Base-by-base conservation (phyloP, 257 asterid genomes). In the Nicotiana tomentosiformis region DNA sequence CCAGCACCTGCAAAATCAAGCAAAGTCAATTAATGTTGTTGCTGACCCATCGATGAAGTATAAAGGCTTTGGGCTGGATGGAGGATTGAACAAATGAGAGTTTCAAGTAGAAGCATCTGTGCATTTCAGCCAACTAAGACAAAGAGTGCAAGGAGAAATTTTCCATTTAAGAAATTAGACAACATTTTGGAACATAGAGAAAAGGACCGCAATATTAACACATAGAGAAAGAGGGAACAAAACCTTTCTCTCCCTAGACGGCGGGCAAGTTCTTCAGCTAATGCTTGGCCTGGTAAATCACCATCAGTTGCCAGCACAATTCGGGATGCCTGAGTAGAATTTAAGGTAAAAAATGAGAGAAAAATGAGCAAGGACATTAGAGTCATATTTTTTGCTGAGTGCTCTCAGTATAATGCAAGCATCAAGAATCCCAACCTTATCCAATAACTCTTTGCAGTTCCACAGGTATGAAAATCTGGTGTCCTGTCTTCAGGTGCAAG, bases 211-310 rank as follows among this genome's bases (percentile, higher is more conserved):
- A 72, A 12, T 43, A 46, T 46, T 12, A 46, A 46, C 33, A 46
- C 26, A 43, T 23, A 20, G 23, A 46, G 4, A 5, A 30, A 72
- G 78, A 43, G 69, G 77, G 35, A 55, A 12, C 39, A 4, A 68
- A 46, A 91, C 95, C 98, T 93, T 83, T 89, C 96, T 84, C 80
- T 90, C 66, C 97, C 98, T 72, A 93, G 89, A 79, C 97, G 96
- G 46, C 97, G 93, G 68, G 94, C 89, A 80, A 93, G 94, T 89
- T 91, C 96, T 85, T 92, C 92, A 18, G 98, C 93, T 86, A 93
- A 89, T 83, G 92, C 92, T 77, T 88, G 91, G 61, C 97, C 97
- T 5, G 94, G 95, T 86, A 81, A 18, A 91, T 93, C 97, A 33
- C 89, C 85, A 85, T 93, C 97, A 46, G 95, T 91, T 83, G 97